Conservation (phyloP, 2,329 filamentous ascomycete genomes). For the Teratosphaeria gauchensis region DNA sequence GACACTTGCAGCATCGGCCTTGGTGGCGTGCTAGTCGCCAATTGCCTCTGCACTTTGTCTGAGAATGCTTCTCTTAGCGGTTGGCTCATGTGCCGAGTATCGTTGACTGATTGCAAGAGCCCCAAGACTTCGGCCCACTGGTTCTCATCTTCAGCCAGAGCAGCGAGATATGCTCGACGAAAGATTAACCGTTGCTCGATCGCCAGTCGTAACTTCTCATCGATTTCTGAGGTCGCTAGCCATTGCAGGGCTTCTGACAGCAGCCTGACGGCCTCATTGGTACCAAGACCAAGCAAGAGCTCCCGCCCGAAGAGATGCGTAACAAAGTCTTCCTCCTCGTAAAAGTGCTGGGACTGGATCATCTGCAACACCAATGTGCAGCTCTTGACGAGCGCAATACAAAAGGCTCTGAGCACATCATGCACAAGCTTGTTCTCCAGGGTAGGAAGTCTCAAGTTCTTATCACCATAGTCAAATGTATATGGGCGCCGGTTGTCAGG, state of each 20-base stretch:
- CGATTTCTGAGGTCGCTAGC: conserved; percentile 26
- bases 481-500: conserved; percentile 38
- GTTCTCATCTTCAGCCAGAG: conserved; percentile 31
- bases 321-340: conserved; percentile 97
- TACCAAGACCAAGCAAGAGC: conserved; percentile 56
- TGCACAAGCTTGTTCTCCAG: conserved; percentile 40
- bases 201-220: conserved; percentile 12
- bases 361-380: conserved; percentile 69
- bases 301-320: conserved; percentile 80
- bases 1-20: conserved; percentile 74
- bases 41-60: conserved; percentile 75
- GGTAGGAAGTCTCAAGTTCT: neutral
- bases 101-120: conserved; percentile 39
- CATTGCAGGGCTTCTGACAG: conserved; percentile 48
- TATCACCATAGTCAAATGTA: conserved; percentile 35
- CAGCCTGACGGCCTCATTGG: conserved; percentile 45
- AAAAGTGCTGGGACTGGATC: conserved; percentile 77
- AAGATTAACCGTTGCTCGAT: conserved; percentile 49
- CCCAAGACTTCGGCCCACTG: conserved; percentile 22
- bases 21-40: conserved; percentile 89
- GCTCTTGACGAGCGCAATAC: conserved; percentile 71
- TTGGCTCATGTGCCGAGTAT: conserved; percentile 53
- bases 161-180: conserved; percentile 52
- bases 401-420: conserved; percentile 71
- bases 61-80: conserved; percentile 74